A percentile compares a stretch with the other conserved stretches of the same genome.
Evolutionary conservation across 768 basidiomycete species (phyloP).

Genomic region (Chiua virens): DNA sequence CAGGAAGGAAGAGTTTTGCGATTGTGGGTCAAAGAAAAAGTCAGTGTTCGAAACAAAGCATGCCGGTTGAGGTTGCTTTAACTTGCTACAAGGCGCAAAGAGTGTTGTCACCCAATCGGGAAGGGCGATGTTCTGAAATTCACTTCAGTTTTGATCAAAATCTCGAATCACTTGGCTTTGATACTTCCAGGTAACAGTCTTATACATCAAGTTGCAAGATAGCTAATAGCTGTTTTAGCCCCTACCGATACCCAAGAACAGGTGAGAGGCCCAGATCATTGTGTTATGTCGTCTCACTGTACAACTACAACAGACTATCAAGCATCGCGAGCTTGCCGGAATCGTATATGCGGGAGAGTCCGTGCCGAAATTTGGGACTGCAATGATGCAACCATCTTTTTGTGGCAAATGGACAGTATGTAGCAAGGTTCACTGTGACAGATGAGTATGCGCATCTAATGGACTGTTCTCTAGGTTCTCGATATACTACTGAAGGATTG

Average conservation of each 20-base stretch:
- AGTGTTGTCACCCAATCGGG: slow-evolving; percentile 52
- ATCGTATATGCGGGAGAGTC: slow-evolving; percentile 60
- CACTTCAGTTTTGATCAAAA: slow-evolving; percentile 79
- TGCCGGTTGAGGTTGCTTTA: background rate
- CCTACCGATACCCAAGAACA: slow-evolving; percentile 70
- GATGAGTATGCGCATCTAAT: background rate
- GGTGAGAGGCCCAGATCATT: slow-evolving; percentile 32
- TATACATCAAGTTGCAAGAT: background rate
- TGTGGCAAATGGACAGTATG: slow-evolving; percentile 87
- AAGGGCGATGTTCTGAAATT: slow-evolving; percentile 66
- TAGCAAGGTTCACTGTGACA: slow-evolving; percentile 6
- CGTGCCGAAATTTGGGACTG: slow-evolving; percentile 58
- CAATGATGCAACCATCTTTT: slow-evolving; percentile 60
- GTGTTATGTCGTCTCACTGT: background rate
- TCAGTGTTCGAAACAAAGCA: slow-evolving; percentile 30
- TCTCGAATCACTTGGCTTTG: slow-evolving; percentile 86
- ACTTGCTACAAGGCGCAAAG: slow-evolving; percentile 49
- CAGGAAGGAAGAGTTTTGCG: slow-evolving; percentile 67
- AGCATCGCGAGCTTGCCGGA: slow-evolving; percentile 61
- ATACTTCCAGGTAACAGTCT: slow-evolving; percentile 70
- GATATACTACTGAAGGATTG: slow-evolving; percentile 64
- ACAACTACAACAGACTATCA: slow-evolving; percentile 33
- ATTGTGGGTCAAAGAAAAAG: slow-evolving; percentile 64
- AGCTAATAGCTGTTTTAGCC: slow-evolving; percentile 39
- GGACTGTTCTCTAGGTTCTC: slow-evolving; percentile 52